Percentiles rank a stretch among this genome's conserved stretches.
phyloP scores from a whole-genome alignment of 345 rosid species.

The Eucalyptus tenuipes region DNA sequence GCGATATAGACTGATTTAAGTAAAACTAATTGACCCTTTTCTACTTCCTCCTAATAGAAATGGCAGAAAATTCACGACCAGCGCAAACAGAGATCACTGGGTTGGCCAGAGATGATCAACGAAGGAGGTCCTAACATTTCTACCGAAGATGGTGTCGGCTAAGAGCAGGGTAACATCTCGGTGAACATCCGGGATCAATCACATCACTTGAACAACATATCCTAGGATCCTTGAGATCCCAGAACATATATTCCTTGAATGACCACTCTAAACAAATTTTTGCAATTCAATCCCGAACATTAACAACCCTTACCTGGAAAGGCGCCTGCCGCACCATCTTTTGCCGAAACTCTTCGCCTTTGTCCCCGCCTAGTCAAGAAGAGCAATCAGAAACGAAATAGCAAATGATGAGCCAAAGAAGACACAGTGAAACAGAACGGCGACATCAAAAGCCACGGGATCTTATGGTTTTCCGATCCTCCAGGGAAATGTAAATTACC shows the following conservation, averaged over 20 bases:
- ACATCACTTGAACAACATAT: background rate
- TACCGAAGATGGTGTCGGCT: background rate
- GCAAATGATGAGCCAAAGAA: background rate
- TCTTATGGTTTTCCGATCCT: background rate
- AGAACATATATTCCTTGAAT: background rate
- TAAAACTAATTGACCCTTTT: background rate
- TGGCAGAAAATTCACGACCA: background rate
- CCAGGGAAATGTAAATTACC: conserved; percentile 3
- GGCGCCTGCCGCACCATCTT: background rate
- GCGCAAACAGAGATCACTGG: background rate
- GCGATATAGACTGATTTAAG: background rate
- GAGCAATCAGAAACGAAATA: background rate
- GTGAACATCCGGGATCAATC: background rate
- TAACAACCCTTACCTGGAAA: background rate
- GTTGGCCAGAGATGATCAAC: background rate
- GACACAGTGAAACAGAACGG: background rate
- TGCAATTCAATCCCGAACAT: background rate
- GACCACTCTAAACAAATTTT: background rate
- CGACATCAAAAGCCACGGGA: background rate
- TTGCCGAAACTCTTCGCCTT: background rate
- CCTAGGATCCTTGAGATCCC: background rate
- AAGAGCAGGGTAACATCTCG: background rate
- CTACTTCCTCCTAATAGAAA: background rate
- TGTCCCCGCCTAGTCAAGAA: conserved; percentile 10
- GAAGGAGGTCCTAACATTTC: background rate